Conservation (phyloP, 2,329 filamentous ascomycete species). For the Ampelomyces quisqualis region DNA sequence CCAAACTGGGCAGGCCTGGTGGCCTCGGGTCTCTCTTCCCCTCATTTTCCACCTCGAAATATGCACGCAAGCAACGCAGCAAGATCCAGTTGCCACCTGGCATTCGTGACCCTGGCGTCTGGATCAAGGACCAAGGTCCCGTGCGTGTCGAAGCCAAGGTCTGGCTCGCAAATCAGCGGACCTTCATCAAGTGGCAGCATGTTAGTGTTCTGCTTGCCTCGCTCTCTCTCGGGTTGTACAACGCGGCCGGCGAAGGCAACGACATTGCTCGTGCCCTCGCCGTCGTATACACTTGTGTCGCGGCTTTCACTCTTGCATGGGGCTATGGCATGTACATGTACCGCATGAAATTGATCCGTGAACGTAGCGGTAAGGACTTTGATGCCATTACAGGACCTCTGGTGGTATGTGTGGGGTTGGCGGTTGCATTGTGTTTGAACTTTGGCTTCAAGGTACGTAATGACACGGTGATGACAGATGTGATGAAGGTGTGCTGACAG, state of each 20-base stretch:
- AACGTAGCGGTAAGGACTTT: slow-evolving; percentile 88
- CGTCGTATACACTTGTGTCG: slow-evolving; percentile 78
- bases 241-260: slow-evolving; percentile 75
- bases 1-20: slow-evolving; percentile 41
- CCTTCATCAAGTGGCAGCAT: slow-evolving; percentile 98
- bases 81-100: slow-evolving; percentile 72
- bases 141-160: slow-evolving; percentile 96
- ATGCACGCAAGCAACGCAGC: slow-evolving; percentile 54
- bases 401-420: slow-evolving; percentile 76
- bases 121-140: slow-evolving; percentile 93
- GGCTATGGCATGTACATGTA: slow-evolving; percentile 80
- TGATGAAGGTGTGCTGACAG: slow-evolving; percentile 2
- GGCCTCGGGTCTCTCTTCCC: slow-evolving; percentile 73
- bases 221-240: slow-evolving; percentile 81
- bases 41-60: slow-evolving; percentile 74
- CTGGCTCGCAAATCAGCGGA: slow-evolving; percentile 97
- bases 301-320: slow-evolving; percentile 81
- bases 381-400: slow-evolving; percentile 85
- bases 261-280: slow-evolving; percentile 75
- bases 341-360: slow-evolving; percentile 74
- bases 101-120: slow-evolving; percentile 78
- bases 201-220: slow-evolving; percentile 84
- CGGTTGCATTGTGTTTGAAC: slow-evolving; percentile 78
- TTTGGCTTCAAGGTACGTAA: slow-evolving; percentile 75
- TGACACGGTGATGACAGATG: slow-evolving; percentile 2